Evolutionary conservation across 345 rosid species (phyloP), one percentile per base, ranked within the genome.

Genomic region (Ceriops zippeliana): DNA sequence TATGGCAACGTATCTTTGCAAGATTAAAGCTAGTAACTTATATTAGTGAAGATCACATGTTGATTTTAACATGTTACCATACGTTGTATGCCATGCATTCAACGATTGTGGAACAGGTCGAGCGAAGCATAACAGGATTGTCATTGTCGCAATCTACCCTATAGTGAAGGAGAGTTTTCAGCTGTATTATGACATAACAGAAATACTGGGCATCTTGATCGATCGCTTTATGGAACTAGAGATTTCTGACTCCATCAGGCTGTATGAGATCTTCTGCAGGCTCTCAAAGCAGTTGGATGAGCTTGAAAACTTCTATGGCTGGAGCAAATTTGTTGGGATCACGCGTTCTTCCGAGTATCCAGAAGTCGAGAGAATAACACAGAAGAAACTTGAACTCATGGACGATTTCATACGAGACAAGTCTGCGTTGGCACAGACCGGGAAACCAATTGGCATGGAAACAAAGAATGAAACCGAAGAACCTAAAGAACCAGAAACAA

Each of bases 141-240:
- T 93, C 66, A 68, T 82, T 5, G 96, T 87, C 51, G 97, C 97
- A 19, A 78, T 91, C 3, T 80, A 88, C 74, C 91, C 90, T 5
- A 66, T 83, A 16, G 82, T 88, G 72, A 88, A 87, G 70, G 97
- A 95, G 67, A 95, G 96, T 72, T 89, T 88, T 82, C 89, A 83
- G 65, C 63, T 87, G 59, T 91, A 90, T 75, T 76, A 82, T 35
- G 97, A 88, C 53, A 79, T 86, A 30, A 83, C 82, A n/a, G 91
- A 88, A 51, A 83, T 90, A 61, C 57, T 86, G 69, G 85, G 83
- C 0, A 70, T 83, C 21, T 73, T 91, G 20, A 78, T 89, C 0
- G 96, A 95, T n/a, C 88, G 93, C 19, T 89, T 91, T 76, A 76
- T 83, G 81, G 96, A 88, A 79, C 76, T 95, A 35, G 86, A 91